Conservation (phyloP, 257 asterid species). For the Fraxinus quadrangulata region DNA sequence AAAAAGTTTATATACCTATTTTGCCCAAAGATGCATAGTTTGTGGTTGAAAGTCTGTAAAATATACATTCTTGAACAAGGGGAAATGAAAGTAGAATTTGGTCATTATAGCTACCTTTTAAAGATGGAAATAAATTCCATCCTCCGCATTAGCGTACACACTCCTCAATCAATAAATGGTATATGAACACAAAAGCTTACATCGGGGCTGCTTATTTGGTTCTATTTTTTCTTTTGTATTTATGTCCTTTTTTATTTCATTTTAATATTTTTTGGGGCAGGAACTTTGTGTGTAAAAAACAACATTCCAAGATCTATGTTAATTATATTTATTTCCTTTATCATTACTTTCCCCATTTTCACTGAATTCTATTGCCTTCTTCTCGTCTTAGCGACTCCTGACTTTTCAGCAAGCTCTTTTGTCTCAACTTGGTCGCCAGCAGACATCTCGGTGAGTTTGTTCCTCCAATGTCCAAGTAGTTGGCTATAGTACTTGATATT, state of each 20-base stretch:
- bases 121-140: background rate
- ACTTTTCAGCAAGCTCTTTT: conserved; percentile 44
- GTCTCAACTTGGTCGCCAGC: conserved; percentile 52
- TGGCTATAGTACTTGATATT: background rate
- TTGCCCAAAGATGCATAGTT: background rate
- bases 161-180: background rate
- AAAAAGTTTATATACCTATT: background rate
- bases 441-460: conserved; percentile 44
- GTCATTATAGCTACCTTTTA: background rate
- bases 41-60: background rate
- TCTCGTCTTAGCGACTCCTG: conserved; percentile 45
- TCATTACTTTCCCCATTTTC: background rate
- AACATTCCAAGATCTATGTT: background rate
- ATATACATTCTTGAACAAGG: background rate
- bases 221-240: background rate
- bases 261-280: background rate
- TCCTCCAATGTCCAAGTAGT: background rate
- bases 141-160: background rate
- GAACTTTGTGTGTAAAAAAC: background rate
- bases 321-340: background rate
- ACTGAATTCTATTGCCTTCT: conserved; percentile 4
- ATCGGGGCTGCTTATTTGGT: background rate
- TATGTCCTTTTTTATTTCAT: background rate
- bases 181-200: background rate
- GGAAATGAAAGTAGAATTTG: background rate